A percentile compares a stretch with the other conserved stretches of the same genome.
phyloP scores from a whole-genome alignment of 2,329 filamentous ascomycete genomes.

The Hymenoscyphus linearis region DNA sequence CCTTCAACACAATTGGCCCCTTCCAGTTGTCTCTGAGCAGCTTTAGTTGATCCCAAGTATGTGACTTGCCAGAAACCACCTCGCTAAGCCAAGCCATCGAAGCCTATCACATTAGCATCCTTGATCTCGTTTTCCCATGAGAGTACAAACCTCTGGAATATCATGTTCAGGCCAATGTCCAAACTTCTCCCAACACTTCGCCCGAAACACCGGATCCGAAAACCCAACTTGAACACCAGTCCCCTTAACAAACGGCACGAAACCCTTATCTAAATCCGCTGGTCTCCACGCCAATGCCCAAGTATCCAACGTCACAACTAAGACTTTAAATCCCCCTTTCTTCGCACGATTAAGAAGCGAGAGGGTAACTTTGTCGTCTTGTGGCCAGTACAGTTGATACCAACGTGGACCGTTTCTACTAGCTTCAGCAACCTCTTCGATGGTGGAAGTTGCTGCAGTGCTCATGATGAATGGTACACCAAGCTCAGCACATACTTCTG shows the following conservation, averaged over 20 bases:
- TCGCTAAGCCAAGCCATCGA: conserved; percentile 44
- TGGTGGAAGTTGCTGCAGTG: conserved; percentile 56
- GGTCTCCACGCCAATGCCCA: conserved; percentile 66
- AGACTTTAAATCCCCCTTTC: conserved; percentile 54
- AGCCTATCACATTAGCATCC: not conserved
- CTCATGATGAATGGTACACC: conserved; percentile 62
- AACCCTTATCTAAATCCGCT: conserved; percentile 58
- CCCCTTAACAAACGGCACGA: conserved; percentile 53
- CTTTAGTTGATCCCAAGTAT: conserved; percentile 58
- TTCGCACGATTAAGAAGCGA: conserved; percentile 59
- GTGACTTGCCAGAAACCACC: conserved; percentile 47
- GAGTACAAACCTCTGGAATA: conserved; percentile 41
- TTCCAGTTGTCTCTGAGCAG: conserved; percentile 55
- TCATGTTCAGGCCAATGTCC: conserved; percentile 41
- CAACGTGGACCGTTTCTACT: conserved; percentile 55
- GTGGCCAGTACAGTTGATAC: conserved; percentile 74
- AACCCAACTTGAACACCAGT: conserved; percentile 59
- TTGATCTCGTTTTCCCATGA: not conserved
- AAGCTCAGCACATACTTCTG: conserved; percentile 54
- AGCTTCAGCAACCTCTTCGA: conserved; percentile 60
- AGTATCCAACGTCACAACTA: conserved; percentile 70
- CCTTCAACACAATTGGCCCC: conserved; percentile 59
- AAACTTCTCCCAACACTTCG: conserved; percentile 48
- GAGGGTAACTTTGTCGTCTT: conserved; percentile 57
- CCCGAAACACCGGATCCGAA: conserved; percentile 59